phyloP scores from a whole-genome alignment of 2,329 filamentous ascomycete species.

The Elsinoe australis region DNA sequence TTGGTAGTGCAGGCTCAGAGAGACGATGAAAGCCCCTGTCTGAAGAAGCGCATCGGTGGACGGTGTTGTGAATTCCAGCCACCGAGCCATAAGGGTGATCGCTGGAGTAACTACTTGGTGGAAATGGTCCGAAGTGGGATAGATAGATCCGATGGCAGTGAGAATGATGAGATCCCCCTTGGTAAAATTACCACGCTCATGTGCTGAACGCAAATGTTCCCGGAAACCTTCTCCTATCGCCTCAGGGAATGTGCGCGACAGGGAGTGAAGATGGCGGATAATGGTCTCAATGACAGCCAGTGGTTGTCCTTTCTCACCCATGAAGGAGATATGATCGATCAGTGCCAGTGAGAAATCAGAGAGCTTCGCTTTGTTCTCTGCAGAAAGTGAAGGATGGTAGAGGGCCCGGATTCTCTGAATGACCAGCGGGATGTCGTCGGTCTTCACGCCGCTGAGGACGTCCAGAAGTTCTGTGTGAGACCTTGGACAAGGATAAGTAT shows the following conservation, averaged over 20 bases:
- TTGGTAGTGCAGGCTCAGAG: constrained; percentile 76
- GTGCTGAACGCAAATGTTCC: constrained; percentile 54
- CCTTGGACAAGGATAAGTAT: constrained; percentile 77
- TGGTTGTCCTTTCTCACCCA: constrained; percentile 44
- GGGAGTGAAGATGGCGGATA: constrained; percentile 83
- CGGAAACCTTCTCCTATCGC: constrained; percentile 73
- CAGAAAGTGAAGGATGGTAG: constrained; percentile 81
- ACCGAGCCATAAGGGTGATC: constrained; percentile 74
- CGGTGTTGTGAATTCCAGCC: constrained; percentile 69
- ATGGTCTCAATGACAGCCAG: constrained; percentile 69
- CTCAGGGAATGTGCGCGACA: constrained; percentile 76
- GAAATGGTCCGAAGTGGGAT: constrained; percentile 95
- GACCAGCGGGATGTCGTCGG: constrained; percentile 62
- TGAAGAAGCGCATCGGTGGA: constrained; percentile 58
- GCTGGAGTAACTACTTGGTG: constrained; percentile 90
- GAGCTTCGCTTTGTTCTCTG: constrained; percentile 78
- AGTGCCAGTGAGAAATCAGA: constrained; percentile 59
- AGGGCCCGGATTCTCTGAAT: constrained; percentile 84
- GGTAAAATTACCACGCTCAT: constrained; percentile 46
- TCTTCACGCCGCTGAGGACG: constrained; percentile 54
- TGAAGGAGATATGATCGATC: constrained; percentile 57
- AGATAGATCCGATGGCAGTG: constrained; percentile 74
- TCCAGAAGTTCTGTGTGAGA: constrained; percentile 65
- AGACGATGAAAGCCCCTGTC: constrained; percentile 69
- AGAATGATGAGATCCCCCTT: constrained; percentile 75